phyloP scores from a whole-genome alignment of 768 basidiomycete species.

The Xerocomus potaroensis region DNA sequence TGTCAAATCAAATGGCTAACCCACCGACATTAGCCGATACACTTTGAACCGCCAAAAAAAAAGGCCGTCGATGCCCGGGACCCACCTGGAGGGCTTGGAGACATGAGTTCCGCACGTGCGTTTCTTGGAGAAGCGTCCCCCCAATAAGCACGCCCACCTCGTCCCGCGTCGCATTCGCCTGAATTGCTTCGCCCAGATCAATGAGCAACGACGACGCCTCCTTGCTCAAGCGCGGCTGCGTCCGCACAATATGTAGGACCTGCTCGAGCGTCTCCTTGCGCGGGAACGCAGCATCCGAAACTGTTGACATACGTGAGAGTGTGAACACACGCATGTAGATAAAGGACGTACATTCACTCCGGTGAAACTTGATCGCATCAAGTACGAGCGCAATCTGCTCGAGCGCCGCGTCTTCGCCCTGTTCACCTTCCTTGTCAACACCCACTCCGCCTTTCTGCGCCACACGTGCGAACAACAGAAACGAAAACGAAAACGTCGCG shows the following conservation, averaged over 20 bases:
- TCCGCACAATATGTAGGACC: conserved; percentile 67
- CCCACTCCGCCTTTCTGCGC: conserved; percentile 65
- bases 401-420: conserved; percentile 54
- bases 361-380: conserved; percentile 36
- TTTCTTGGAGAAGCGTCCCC: conserved; percentile 82
- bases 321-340: conserved; percentile 7
- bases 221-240: conserved; percentile 78
- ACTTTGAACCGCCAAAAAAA: too few species aligned
- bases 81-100: conserved; percentile 86
- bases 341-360: conserved; percentile 24
- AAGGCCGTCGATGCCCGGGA: too few species aligned
- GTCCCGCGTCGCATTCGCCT: conserved; percentile 51
- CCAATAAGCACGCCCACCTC: conserved; percentile 66
- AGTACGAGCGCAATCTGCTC: conserved; percentile 74
- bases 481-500: conserved; percentile 78
- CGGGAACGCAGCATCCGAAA: conserved; percentile 68
- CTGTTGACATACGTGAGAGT: conserved; percentile 35
- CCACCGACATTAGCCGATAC: too few species aligned
- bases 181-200: conserved; percentile 77
- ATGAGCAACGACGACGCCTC: conserved; percentile 78
- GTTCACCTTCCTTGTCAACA: conserved; percentile 17
- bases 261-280: conserved; percentile 62
- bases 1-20: conserved; percentile 87
- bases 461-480: conserved; percentile 70
- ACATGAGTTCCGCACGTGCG: conserved; percentile 81